Base-by-base conservation (phyloP, 306 rosid genomes). In the Medicago ruthenica region DNA sequence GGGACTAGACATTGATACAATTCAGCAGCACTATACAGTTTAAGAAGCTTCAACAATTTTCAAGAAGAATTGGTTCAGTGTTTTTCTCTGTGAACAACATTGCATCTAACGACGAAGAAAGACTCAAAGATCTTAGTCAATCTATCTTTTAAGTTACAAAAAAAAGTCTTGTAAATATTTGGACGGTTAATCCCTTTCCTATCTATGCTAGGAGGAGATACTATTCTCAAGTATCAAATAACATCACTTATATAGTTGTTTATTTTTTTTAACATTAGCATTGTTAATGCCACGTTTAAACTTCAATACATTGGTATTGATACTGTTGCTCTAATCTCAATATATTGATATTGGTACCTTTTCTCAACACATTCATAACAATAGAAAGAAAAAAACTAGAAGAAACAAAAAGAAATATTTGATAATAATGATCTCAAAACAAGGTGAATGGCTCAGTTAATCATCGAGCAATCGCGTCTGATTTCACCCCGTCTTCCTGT, bases 1-100 rank as follows among this genome's bases (percentile, higher is more conserved):
- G 79, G 97, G 99, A 39, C 90, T 95, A 5, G 96, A 90, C 84
- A 84, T 95, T 15, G 90, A 90, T 8, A 90, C 91, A 8, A 89
- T 80, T 77, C 91, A 90, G 68, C 95, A 89, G 55, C 93, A 89
- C 47, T 92, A 95, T 16, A 92, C 97, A 3, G 93, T 95, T 61
- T 95, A 79, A 83, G 60, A 63, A 79, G 83, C 76, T 31, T 89
- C 42, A 34, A 53, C 36, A 65, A 68, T 94, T 73, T 41, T 76
- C 73, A 13, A 42, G 59, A 72, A 80, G 82, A 94, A 94, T 57
- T 12, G 0, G 34, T 48, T 51, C 54, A 7, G 76, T 47, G 60
- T 14, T 48, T 77, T 55, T 67, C 6, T 27, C 60, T 22, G 17
- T 21, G 63, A 45, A 69, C 75, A 44, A 47, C 51, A 47, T 34